These are phyloP conservation scores for Sophora flavescens DNA, from an alignment of 306 rosid species.

Conservation along the genomic window DNA sequence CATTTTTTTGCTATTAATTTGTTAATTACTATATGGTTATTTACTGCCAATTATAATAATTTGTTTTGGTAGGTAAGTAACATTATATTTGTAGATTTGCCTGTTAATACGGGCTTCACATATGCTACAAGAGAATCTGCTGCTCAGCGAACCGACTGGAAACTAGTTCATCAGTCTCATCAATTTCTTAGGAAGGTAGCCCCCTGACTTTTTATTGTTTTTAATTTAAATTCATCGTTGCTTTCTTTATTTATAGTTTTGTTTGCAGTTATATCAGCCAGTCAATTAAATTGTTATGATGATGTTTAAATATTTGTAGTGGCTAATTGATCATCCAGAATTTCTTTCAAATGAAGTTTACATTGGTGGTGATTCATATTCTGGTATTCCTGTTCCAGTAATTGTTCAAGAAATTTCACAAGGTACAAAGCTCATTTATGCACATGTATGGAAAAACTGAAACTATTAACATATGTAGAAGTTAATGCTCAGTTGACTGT, in stretches of 20 bases:
- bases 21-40: not conserved
- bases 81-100: conserved; percentile 60
- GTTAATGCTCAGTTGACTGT: not conserved
- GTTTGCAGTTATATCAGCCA: not conserved
- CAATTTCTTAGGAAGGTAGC: conserved; percentile 59
- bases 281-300: not conserved
- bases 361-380: conserved; percentile 75
- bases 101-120: conserved; percentile 64
- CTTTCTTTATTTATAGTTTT: not conserved
- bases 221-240: not conserved
- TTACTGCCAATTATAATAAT: not conserved
- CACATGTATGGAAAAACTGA: not conserved
- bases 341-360: conserved; percentile 60
- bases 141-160: conserved; percentile 39
- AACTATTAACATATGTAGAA: not conserved
- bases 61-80: conserved; percentile 46
- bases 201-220: not conserved
- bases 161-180: conserved; percentile 43
- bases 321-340: conserved; percentile 71
- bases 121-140: conserved; percentile 43
- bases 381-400: conserved; percentile 71
- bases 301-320: conserved; percentile 54
- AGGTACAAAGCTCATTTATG: conserved; percentile 50
- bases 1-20: too few species aligned
- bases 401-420: conserved; percentile 60